Base-by-base conservation (phyloP, 2,329 filamentous ascomycete genomes). In the Aspergillus unguis region DNA sequence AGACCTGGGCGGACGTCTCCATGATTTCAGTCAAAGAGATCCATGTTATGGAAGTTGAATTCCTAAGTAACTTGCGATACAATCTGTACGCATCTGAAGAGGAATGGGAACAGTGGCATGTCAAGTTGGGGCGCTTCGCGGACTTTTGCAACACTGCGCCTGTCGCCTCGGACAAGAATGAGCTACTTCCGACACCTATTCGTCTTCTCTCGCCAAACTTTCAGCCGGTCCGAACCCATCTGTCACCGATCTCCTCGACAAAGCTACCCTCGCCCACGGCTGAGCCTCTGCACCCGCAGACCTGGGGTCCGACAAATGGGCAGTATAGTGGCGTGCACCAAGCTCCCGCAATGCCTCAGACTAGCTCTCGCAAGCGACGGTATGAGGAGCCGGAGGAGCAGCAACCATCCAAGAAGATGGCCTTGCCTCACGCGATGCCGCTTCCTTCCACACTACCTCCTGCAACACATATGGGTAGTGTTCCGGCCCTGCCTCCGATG, bases 31-130 rank as follows among this genome's bases (percentile, higher is more conserved):
- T 97, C 9, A 85, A 87, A 55, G 94, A 99, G 72, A 96, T 99
- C 47, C 94, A 99, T 69, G 88, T 96, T 41, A 99, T 99, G 94
- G 94, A 99, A 71, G 94, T 99, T n/a, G 94, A 99, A 71, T 99
- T 99, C 64, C 78, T 99, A 58, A 96, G 92, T 77, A 97, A 97
- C 72, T 95, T 99, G 86, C 85, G 92, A 65, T 99, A 97, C 73
- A 91, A 90, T 63, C 78, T 99, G 6, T 85, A 92, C 67, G 90
- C 90, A 3, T 95, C 92, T 3, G 86, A 90, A 66, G 80, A 85
- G 48, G 84, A 96, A 68, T 99, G 94, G 94, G 80, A 85, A 44
- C 81, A 85, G 49, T 97, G 94, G 94, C 85, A 96, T 64, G 77
- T 79, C 56, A 91, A 91, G 69, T 78, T 97, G 50, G 82, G 87